Conservation (phyloP, 371 early-diverging fungal genomes). For the Umbelopsis sp. region DNA sequence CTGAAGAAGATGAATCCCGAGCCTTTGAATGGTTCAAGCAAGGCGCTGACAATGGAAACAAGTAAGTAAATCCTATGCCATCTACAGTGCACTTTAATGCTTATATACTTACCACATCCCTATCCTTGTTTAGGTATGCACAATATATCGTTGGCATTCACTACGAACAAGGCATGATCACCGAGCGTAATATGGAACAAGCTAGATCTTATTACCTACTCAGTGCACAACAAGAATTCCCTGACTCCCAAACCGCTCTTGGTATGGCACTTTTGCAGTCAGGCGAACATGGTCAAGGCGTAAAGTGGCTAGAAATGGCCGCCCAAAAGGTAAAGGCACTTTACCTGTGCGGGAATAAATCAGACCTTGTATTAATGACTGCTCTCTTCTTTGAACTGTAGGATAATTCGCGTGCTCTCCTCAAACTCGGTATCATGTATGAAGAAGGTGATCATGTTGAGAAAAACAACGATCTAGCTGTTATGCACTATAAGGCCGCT, state of each 20-base stretch:
- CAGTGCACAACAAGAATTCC: conserved; percentile 48
- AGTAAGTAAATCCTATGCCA: conserved; percentile 33
- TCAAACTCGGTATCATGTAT: conserved; percentile 45
- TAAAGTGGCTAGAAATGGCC: conserved; percentile 44
- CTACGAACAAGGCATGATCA: conserved; percentile 47
- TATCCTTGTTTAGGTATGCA: conserved; percentile 28
- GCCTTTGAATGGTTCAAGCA: conserved; percentile 37
- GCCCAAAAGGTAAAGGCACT: conserved; percentile 28
- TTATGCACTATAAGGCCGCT: conserved; percentile 38
- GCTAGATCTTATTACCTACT: conserved; percentile 34
- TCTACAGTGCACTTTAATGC: conserved; percentile 21
- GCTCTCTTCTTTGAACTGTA: conserved; percentile 10
- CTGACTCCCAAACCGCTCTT: conserved; percentile 45
- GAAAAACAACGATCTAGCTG: conserved; percentile 29
- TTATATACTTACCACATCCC: neutral
- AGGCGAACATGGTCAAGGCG: conserved; percentile 31
- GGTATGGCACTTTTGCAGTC: conserved; percentile 36
- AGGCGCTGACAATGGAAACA: conserved; percentile 44
- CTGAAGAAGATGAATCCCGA: conserved; percentile 32
- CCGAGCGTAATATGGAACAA: conserved; percentile 29
- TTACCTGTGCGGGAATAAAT: neutral
- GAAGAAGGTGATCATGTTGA: conserved; percentile 41
- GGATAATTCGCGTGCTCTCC: conserved; percentile 40
- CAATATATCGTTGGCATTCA: conserved; percentile 43
- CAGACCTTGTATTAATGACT: no score